phyloP scores from a whole-genome alignment of 225 moss, liverwort and hornwort genomes.

The Antitrichia curtipendula region DNA sequence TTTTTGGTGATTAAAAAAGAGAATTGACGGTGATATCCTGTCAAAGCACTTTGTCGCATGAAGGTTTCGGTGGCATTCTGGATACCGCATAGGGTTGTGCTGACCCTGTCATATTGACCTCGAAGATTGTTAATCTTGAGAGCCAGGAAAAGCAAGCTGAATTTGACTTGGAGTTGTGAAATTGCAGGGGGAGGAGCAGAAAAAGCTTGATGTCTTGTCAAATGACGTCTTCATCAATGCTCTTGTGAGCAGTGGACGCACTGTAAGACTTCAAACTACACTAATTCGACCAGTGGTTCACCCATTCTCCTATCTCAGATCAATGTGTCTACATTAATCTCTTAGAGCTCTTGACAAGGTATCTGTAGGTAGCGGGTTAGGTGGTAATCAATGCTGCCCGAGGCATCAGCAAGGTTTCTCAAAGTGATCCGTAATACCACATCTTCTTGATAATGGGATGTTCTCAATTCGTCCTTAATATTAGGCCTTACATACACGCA shows the following conservation, averaged over 20 bases:
- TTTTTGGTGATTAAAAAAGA: neutral
- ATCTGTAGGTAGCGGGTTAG: neutral
- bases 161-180: neutral
- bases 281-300: neutral
- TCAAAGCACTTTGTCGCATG: neutral
- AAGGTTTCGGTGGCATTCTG: neutral
- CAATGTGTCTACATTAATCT: neutral
- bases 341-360: neutral
- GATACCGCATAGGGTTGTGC: neutral
- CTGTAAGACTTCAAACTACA: constrained; percentile 34
- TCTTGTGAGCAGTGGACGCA: constrained; percentile 88
- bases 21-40: neutral
- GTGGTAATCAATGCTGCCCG: neutral
- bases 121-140: neutral
- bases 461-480: neutral
- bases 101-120: neutral
- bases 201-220: constrained; percentile 92
- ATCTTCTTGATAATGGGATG: neutral
- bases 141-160: neutral
- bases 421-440: neutral
- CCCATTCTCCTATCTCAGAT: neutral
- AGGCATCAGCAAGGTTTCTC: neutral
- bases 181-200: constrained; percentile 94
- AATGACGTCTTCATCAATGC: constrained; percentile 97
- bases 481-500: neutral